A percentile compares a stretch with the other conserved stretches of the same genome.
Evolutionary conservation across 345 rosid genomes (phyloP).

Genomic region (Angophora floribunda): DNA sequence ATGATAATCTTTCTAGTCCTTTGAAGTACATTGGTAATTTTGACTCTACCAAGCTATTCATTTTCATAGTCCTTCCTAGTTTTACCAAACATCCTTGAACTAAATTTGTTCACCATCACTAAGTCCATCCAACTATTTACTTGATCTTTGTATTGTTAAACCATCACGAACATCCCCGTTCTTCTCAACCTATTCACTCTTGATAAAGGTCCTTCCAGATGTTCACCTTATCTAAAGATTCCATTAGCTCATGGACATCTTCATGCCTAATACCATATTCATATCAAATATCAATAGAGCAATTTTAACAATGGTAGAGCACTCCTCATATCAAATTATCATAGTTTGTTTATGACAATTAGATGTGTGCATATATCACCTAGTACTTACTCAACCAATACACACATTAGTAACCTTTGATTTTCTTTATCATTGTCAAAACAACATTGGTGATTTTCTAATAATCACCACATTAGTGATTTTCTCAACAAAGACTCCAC

Average conservation of each 20-base stretch:
- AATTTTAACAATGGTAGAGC: neutral
- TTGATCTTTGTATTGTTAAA: fast-evolving
- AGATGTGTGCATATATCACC: neutral
- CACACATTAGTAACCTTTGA: too few relatives aligned
- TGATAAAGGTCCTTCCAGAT: fast-evolving
- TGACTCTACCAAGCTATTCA: neutral
- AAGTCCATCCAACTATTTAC: fast-evolving
- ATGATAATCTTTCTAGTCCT: fast-evolving
- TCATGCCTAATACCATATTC: too few relatives aligned
- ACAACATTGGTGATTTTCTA: too few relatives aligned
- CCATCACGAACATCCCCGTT: fast-evolving
- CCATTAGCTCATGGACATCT: fast-evolving
- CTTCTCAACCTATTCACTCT: neutral
- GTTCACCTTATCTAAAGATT: neutral
- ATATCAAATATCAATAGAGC: fast-evolving
- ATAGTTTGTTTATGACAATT: fast-evolving
- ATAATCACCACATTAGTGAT: too few relatives aligned
- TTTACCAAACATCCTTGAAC: fast-evolving
- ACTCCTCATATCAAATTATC: neutral
- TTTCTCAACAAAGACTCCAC: too few relatives aligned
- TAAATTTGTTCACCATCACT: neutral
- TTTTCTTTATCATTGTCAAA: too few relatives aligned
- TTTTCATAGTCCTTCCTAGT: neutral
- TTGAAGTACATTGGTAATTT: too few relatives aligned
- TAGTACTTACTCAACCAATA: neutral